Evolutionary conservation across 176 grass and related monocot species (phyloP).

Genomic region (Pontederia paniculata): DNA sequence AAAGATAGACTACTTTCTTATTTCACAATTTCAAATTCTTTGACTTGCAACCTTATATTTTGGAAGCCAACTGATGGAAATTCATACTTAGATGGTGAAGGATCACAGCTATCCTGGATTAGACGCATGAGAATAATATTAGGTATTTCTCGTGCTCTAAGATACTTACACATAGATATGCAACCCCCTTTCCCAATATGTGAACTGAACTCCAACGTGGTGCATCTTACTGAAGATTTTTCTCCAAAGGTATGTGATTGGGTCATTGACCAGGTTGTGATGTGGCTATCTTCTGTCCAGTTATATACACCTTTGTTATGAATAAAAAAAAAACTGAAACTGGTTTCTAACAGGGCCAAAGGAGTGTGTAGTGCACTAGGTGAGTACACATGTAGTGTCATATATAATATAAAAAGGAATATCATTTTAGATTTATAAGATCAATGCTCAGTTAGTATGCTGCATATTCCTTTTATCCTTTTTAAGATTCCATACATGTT

Average conservation of each 20-base stretch:
- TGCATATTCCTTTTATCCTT: no score
- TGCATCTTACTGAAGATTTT: slow-evolving; percentile 83
- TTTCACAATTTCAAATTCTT: neutral
- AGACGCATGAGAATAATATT: slow-evolving; percentile 93
- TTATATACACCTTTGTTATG: neutral
- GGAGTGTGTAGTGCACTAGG: no score
- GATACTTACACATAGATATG: slow-evolving; percentile 73
- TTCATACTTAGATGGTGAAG: slow-evolving; percentile 56
- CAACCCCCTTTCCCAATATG: slow-evolving; percentile 61
- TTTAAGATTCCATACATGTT: no score
- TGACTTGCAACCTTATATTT: neutral
- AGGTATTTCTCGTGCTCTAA: slow-evolving; percentile 66
- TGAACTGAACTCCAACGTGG: slow-evolving; percentile 58
- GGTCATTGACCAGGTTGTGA: no score
- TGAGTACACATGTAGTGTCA: no score
- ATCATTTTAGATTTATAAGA: no score
- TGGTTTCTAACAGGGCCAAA: no score
- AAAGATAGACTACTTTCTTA: neutral
- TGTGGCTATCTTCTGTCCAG: no score
- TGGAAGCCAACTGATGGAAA: neutral
- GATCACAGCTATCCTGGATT: slow-evolving; percentile 68
- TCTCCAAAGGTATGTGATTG: slow-evolving; percentile 53
- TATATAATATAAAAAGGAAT: no score
- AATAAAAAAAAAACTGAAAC: neutral
- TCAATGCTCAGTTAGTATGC: no score